Evolutionary conservation across 192 early-diverging fungal genomes (phyloP).

Genomic region (Backusella circina): DNA sequence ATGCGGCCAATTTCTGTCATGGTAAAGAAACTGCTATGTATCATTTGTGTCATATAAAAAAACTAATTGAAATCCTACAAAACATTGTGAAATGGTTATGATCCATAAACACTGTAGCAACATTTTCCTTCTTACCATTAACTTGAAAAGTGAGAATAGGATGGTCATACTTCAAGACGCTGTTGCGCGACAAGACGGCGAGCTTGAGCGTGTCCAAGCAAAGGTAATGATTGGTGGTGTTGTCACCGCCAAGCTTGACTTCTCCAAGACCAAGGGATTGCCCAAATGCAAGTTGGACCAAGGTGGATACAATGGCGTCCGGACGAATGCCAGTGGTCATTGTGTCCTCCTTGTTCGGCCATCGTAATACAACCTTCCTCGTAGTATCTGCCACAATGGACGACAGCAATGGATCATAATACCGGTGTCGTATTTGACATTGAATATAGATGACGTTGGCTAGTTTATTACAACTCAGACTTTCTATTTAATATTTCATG

Average conservation of each 20-base stretch:
- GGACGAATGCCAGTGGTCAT: constrained; percentile 14
- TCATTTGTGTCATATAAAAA: constrained; percentile 31
- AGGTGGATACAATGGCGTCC: constrained; percentile 22
- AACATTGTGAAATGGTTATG: constrained; percentile 20
- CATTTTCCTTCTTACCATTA: constrained; percentile 21
- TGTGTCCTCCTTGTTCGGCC: constrained; percentile 18
- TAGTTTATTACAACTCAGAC: too few relatives aligned
- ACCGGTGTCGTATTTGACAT: too few relatives aligned
- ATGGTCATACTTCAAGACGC: constrained; percentile 10
- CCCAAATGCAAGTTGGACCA: constrained; percentile 18
- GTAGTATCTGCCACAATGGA: constrained; percentile 7
- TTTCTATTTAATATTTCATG: too few relatives aligned
- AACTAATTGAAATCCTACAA: constrained; percentile 15
- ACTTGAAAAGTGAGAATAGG: constrained; percentile 25
- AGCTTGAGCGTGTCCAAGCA: constrained; percentile 23
- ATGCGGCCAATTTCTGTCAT: constrained; percentile 28
- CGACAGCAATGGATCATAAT: neutral
- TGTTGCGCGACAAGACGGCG: constrained; percentile 15
- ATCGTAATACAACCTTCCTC: constrained; percentile 14
- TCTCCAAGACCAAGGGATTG: constrained; percentile 18
- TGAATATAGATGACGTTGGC: too few relatives aligned
- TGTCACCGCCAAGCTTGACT: constrained; percentile 19
- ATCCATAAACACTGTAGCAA: constrained; percentile 10
- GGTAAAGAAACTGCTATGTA: constrained; percentile 20
- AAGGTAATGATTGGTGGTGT: constrained; percentile 16